These are phyloP conservation scores for Uronychia binucleata DNA, from an alignment of 73 alveolate species.

Conservation along the genomic window DNA sequence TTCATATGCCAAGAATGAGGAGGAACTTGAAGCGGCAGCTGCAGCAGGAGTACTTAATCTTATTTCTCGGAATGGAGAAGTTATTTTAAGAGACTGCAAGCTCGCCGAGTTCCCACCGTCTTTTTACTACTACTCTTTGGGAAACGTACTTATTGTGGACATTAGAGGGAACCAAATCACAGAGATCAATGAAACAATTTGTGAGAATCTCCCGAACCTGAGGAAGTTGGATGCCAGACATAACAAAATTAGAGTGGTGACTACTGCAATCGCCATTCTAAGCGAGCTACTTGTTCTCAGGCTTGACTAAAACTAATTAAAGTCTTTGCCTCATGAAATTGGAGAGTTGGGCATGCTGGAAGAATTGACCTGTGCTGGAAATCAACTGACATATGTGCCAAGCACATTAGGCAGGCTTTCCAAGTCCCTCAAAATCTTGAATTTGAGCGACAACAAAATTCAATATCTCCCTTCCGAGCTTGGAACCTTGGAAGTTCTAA, in stretches of 20 bases:
- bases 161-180: neutral
- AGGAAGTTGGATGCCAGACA: neutral
- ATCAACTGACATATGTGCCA: neutral
- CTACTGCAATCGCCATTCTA: neutral
- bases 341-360: neutral
- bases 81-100: neutral
- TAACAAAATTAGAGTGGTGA: neutral
- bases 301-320: neutral
- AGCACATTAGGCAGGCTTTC: neutral
- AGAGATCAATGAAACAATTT: neutral
- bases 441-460: slow-evolving; percentile 29
- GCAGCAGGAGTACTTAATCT: neutral
- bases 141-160: neutral
- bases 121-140: neutral
- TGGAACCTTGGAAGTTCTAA: slow-evolving; percentile 29
- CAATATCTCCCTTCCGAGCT: slow-evolving; percentile 45
- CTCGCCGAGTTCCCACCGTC: neutral
- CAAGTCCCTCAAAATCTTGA: neutral
- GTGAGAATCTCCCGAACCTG: neutral
- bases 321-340: neutral
- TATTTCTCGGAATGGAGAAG: neutral
- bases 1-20: neutral
- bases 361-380: neutral
- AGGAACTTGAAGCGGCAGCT: neutral
- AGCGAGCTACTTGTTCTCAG: neutral